Percentiles rank a stretch among this genome's conserved stretches.
Evolutionary conservation across 2,329 filamentous ascomycete species (phyloP).

Genomic region (Aspergillus ochraceus): DNA sequence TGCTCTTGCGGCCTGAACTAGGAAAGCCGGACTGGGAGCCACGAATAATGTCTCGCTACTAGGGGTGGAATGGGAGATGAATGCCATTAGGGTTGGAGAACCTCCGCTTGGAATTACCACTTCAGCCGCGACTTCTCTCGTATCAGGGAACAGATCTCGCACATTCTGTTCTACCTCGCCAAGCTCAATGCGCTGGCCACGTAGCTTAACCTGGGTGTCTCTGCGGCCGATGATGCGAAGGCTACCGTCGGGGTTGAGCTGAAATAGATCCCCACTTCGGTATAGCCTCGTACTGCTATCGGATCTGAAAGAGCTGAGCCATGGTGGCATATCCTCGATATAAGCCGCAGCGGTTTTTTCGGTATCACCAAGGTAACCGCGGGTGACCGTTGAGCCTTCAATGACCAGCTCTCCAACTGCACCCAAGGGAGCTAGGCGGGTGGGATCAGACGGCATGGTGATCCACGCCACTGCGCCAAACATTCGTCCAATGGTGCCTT

Average conservation of each 20-base stretch:
- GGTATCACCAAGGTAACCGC: conserved; percentile 30
- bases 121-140: not conserved
- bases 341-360: conserved; percentile 25
- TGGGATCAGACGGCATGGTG: conserved; percentile 7
- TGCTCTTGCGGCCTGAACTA: not conserved
- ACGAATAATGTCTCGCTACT: not conserved
- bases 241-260: conserved; percentile 19
- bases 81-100: not conserved
- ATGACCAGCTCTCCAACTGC: conserved; percentile 44
- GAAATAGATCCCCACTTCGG: conserved; percentile 30
- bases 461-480: conserved; percentile 13
- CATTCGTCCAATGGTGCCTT: conserved; percentile 5
- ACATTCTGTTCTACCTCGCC: conserved; percentile 22
- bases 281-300: conserved; percentile 11
- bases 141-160: not conserved
- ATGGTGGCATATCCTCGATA: conserved; percentile 22
- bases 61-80: not conserved
- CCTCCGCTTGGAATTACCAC: not conserved
- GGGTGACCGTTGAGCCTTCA: conserved; percentile 34
- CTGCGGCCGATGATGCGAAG: conserved; percentile 23
- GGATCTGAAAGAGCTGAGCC: conserved; percentile 2
- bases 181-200: conserved; percentile 36
- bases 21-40: not conserved
- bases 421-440: conserved; percentile 31
- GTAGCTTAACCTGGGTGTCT: conserved; percentile 36